Percentiles rank a stretch among this genome's conserved stretches.
Conservation (phyloP, 2,329 filamentous ascomycete genomes). For the Alternaria sp. region DNA sequence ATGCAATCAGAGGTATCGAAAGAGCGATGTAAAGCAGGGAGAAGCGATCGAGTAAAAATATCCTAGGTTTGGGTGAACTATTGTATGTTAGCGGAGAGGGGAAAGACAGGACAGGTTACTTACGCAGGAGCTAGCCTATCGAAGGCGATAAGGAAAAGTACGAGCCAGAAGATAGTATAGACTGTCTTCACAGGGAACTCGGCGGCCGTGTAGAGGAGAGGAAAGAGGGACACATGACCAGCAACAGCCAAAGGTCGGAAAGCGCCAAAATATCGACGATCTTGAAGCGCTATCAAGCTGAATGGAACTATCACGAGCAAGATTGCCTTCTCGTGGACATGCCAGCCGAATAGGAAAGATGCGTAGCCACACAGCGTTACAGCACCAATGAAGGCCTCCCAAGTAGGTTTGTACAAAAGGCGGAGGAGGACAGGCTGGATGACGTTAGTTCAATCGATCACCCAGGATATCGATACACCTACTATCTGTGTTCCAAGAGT, state of each 20-base stretch:
- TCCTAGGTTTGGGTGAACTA: slow-evolving; percentile 73
- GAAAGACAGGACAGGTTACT: slow-evolving; percentile 30
- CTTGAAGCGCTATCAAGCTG: slow-evolving; percentile 86
- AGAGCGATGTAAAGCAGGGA: slow-evolving; percentile 87
- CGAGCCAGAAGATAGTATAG: slow-evolving; percentile 91
- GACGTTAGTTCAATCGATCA: slow-evolving; percentile 13
- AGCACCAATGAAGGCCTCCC: slow-evolving; percentile 87
- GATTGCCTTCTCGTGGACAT: slow-evolving; percentile 97
- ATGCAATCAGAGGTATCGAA: slow-evolving; percentile 86
- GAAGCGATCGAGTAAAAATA: slow-evolving; percentile 91
- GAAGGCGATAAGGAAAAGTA: slow-evolving; percentile 84
- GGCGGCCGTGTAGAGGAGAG: slow-evolving; percentile 85
- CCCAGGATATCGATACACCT: slow-evolving; percentile 29
- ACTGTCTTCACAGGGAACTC: slow-evolving; percentile 94
- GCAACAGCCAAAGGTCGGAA: slow-evolving; percentile 92
- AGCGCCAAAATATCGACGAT: slow-evolving; percentile 87
- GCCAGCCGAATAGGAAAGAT: slow-evolving; percentile 97
- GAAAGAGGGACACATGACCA: slow-evolving; percentile 94
- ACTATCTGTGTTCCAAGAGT: slow-evolving; percentile 82
- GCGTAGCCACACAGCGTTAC: slow-evolving; percentile 94
- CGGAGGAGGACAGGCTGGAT: slow-evolving; percentile 67
- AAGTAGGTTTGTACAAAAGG: slow-evolving; percentile 79
- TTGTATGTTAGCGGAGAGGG: slow-evolving; percentile 18
- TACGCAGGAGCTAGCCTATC: slow-evolving; percentile 83
- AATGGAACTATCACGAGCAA: slow-evolving; percentile 94